A percentile compares a stretch with the other conserved stretches of the same genome.
Conservation (phyloP, 805 yeast species). For the Crinitomyces ghanaensis region DNA sequence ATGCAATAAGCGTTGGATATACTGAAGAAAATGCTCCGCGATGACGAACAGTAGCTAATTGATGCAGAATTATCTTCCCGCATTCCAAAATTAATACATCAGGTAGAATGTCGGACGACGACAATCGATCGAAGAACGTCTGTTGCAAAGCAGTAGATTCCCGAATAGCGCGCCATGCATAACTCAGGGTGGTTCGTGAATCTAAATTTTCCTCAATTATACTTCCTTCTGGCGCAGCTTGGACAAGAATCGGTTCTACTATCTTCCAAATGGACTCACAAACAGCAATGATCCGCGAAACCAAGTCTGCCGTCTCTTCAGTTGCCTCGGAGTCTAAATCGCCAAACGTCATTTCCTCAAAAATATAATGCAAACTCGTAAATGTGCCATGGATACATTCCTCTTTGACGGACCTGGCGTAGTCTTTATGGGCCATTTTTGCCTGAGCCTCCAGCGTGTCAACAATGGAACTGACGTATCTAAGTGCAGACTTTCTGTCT, state of each 20-base stretch:
- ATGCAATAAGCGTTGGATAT: slow-evolving; percentile 63
- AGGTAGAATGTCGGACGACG: slow-evolving; percentile 20
- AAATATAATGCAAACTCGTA: slow-evolving; percentile 42
- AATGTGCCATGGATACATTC: slow-evolving; percentile 61
- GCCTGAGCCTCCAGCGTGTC: slow-evolving; percentile 27
- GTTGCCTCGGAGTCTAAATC: no score
- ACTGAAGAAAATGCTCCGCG: slow-evolving; percentile 89
- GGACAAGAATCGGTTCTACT: slow-evolving; percentile 40
- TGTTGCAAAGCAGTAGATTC: slow-evolving; percentile 55
- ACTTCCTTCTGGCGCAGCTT: slow-evolving; percentile 64
- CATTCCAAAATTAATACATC: slow-evolving; percentile 23
- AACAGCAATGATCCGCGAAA: slow-evolving; percentile 9
- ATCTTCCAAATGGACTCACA: slow-evolving; percentile 33
- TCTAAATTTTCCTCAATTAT: slow-evolving; percentile 34
- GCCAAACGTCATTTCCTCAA: slow-evolving; percentile 22
- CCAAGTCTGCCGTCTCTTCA: slow-evolving; percentile 18
- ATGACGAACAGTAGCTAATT: slow-evolving; percentile 66
- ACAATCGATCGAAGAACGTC: slow-evolving; percentile 28
- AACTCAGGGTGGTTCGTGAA: slow-evolving; percentile 39
- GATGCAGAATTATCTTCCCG: slow-evolving; percentile 51
- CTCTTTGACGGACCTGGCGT: slow-evolving; percentile 34
- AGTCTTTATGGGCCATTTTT: slow-evolving; percentile 26
- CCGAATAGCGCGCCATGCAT: slow-evolving; percentile 73
- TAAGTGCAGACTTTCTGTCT: slow-evolving; percentile 3
- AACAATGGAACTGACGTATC: slow-evolving; percentile 27